Percentiles rank a stretch among this genome's conserved stretches.
These are phyloP conservation scores for Aureobasidium sp. DNA, from an alignment of 2,329 filamentous ascomycete species.

Conservation along the genomic window DNA sequence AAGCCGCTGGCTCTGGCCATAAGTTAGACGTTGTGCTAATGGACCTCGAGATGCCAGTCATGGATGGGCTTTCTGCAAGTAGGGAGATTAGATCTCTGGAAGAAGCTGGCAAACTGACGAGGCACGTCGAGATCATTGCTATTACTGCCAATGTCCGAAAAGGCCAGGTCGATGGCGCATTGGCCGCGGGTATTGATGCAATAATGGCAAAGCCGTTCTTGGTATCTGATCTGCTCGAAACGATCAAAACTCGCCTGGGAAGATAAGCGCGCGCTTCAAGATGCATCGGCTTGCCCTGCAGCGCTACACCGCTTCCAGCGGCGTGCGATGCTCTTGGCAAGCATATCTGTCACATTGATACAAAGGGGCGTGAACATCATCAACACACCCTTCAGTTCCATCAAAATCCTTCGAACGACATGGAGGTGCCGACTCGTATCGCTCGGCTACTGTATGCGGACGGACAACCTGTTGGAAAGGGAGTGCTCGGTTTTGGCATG, in stretches of 20 bases:
- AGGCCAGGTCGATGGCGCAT: slow-evolving; percentile 20
- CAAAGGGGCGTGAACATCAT: too few species aligned
- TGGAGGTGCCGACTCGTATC: background rate
- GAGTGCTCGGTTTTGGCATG: background rate
- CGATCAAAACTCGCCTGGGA: background rate
- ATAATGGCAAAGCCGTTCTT: slow-evolving; percentile 31
- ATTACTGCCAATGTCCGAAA: slow-evolving; percentile 26
- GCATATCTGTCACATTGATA: background rate
- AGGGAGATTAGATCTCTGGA: slow-evolving; percentile 24
- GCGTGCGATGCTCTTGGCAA: background rate
- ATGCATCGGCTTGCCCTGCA: background rate
- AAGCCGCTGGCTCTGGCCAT: background rate
- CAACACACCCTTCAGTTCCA: background rate
- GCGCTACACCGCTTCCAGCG: background rate
- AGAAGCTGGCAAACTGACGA: slow-evolving; percentile 13
- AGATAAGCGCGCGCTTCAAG: background rate
- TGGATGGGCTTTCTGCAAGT: slow-evolving; percentile 24
- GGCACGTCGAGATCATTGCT: slow-evolving; percentile 23
- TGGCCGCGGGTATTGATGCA: slow-evolving; percentile 19
- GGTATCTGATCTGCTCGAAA: slow-evolving; percentile 26
- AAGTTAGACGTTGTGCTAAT: slow-evolving; percentile 54
- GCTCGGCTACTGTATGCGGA: too few species aligned
- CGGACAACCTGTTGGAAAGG: background rate
- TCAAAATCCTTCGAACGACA: too few species aligned
- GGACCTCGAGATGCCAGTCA: slow-evolving; percentile 62